Evolutionary conservation across 345 rosid species (phyloP).

Genomic region (Balakata baccata): DNA sequence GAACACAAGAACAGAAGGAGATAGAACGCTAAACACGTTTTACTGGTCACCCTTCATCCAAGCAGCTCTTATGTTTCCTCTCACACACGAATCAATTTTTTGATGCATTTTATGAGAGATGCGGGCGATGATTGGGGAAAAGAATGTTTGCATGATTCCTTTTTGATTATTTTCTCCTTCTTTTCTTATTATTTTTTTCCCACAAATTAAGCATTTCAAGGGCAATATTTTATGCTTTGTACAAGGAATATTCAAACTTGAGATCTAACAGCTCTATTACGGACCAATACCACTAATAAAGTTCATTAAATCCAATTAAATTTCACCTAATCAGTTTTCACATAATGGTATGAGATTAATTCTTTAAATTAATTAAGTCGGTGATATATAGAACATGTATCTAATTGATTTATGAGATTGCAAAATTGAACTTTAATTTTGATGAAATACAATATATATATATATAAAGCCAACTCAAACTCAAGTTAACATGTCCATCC

Average conservation of each 20-base stretch:
- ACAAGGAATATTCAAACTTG: too few relatives aligned
- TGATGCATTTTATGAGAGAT: constrained; percentile 9
- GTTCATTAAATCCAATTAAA: too few relatives aligned
- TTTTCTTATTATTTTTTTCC: background rate
- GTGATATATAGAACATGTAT: too few relatives aligned
- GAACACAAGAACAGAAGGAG: background rate
- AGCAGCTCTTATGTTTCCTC: constrained; percentile 11
- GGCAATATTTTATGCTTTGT: too few relatives aligned
- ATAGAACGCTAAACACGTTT: background rate
- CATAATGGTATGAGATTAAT: too few relatives aligned
- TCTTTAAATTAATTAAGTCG: too few relatives aligned
- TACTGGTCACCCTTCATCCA: background rate
- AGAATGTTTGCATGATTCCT: constrained; percentile 28
- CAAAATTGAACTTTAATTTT: too few relatives aligned
- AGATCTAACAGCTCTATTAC: too few relatives aligned
- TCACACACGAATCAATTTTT: constrained; percentile 9
- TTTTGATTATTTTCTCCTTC: background rate
- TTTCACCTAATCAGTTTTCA: too few relatives aligned
- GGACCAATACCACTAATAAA: too few relatives aligned
- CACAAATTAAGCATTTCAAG: background rate
- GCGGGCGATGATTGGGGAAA: constrained; percentile 28
- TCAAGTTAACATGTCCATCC: background rate
- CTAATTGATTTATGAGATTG: too few relatives aligned
- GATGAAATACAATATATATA: background rate
- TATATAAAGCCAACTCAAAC: background rate